Conservation (phyloP, 176 grass and related monocot species). For the Phoenix roebelenii region DNA sequence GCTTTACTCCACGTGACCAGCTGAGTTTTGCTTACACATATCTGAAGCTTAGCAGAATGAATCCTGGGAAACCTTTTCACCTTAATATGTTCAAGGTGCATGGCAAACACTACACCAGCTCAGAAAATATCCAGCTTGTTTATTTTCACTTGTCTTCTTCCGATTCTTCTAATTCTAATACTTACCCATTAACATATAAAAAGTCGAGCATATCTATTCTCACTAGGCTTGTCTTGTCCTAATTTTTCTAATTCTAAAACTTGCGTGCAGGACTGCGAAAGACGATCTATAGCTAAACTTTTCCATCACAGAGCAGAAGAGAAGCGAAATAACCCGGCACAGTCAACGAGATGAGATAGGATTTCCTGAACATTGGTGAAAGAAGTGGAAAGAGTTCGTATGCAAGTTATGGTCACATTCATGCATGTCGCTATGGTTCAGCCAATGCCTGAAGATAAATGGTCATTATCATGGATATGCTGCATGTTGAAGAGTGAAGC, state of each 20-base stretch:
- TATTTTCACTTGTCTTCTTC: too few species aligned
- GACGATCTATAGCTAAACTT: constrained; percentile 85
- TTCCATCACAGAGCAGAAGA: constrained; percentile 98
- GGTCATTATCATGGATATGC: too few species aligned
- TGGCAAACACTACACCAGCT: not conserved
- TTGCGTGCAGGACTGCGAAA: constrained; percentile 70
- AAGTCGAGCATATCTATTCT: not conserved
- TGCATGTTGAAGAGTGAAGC: too few species aligned
- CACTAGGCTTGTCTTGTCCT: constrained; percentile 4
- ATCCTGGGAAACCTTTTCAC: constrained; percentile 59
- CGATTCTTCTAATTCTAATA: too few species aligned
- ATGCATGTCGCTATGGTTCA: too few species aligned
- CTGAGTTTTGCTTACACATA: constrained; percentile 99
- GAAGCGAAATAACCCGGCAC: constrained; percentile 40
- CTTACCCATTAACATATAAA: too few species aligned
- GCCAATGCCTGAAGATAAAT: too few species aligned
- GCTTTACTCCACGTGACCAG: constrained; percentile 90
- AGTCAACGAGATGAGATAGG: constrained; percentile 18
- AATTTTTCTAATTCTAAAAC: not conserved
- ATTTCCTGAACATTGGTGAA: not conserved
- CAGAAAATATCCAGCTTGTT: too few species aligned
- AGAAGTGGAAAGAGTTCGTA: too few species aligned
- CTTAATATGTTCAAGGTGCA: constrained; percentile 96
- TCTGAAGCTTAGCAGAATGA: constrained; percentile 88
- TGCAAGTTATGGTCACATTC: too few species aligned